Conservation (phyloP, 2,329 filamentous ascomycete genomes). For the Aspergillus sp. region DNA sequence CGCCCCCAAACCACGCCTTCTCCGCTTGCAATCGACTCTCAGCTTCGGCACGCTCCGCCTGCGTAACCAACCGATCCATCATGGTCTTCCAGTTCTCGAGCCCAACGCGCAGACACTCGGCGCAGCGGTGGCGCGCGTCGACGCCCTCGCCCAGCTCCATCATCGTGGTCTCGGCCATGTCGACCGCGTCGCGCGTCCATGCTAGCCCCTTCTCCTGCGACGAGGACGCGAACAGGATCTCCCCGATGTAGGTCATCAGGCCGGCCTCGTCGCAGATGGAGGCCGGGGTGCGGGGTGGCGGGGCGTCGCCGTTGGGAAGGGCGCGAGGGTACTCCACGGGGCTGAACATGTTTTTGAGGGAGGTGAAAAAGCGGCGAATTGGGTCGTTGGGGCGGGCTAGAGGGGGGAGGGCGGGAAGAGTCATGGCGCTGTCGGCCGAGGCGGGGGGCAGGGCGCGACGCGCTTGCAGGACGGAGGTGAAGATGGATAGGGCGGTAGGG, state of each 20-base stretch:
- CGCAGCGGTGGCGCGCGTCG: constrained; percentile 57
- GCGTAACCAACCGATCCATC: constrained; percentile 62
- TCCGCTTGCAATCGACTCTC: constrained; percentile 33
- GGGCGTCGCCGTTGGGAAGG: constrained; percentile 65
- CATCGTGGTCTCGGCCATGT: constrained; percentile 68
- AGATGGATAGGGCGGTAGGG: constrained; percentile 71
- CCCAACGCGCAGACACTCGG: constrained; percentile 72
- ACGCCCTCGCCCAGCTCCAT: constrained; percentile 29
- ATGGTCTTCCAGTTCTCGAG: constrained; percentile 81
- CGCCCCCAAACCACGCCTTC: constrained; percentile 32
- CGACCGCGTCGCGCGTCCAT: constrained; percentile 88
- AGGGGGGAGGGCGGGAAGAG: constrained; percentile 21
- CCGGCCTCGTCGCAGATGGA: constrained; percentile 81
- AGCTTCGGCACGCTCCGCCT: constrained; percentile 35
- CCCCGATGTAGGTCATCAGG: constrained; percentile 85
- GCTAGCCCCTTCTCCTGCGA: constrained; percentile 68
- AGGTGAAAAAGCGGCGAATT: constrained; percentile 34
- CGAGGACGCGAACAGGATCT: constrained; percentile 79
- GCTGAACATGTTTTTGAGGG: constrained; percentile 45
- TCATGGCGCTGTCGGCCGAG: constrained; percentile 21
- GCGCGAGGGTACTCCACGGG: constrained; percentile 66
- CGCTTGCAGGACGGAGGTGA: constrained; percentile 79
- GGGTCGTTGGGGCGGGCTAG: constrained; percentile 22
- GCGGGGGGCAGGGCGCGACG: constrained; percentile 58
- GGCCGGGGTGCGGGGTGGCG: constrained; percentile 61